Evolutionary conservation across 148 eudicot species (phyloP), one percentile per base, ranked within the genome.

Genomic region (Cornus suecica): DNA sequence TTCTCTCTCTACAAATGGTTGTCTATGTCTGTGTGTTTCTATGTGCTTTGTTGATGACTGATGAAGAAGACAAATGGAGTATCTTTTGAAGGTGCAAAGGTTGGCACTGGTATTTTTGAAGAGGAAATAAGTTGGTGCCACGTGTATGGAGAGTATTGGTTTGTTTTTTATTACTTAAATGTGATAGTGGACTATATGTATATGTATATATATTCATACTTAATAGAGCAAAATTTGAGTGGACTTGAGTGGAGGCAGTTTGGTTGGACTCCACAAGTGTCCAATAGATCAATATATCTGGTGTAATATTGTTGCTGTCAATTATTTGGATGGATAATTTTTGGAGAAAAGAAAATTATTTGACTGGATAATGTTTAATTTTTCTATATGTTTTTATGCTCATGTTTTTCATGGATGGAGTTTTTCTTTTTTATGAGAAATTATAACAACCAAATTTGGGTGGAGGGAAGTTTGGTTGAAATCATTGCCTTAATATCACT

Each of bases 81-180:
- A 66, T 66, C 69, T 34, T 5, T 18, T 2, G 2, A 14, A 5
- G 9, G 62, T 58, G 62, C 15, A 7, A n/a, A 20, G 22, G 18
- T 10, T 26, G 30, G 23, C 27, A 15, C n/a, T 25, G 31, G 1
- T 23, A n/a, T 23, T 28, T 26, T 20, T 3, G 18, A 45, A 25
- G 30, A 7, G 30, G 60, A 34, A 28, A 51, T 14, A 30, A 51
- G n/a, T 3, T 70, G 73, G 61, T 27, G 72, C 14, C 8, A 70
- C 73, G 73, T 70, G 73, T 70, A 27, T 70, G 73, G 73, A 51
- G 11, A 24, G 2, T 29, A 52, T 70, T 51, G 62, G 73, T 70
- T 70, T 15, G n/a, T 28, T 34, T 66, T 28, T 37, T 37, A 8
- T 37, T 37, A 10, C 15, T 48, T 11, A 14, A 48, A 48, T 48